Evolutionary conservation across 1,284 basidiomycete genomes (phyloP).

Genomic region (Ceratobasidium sp.): DNA sequence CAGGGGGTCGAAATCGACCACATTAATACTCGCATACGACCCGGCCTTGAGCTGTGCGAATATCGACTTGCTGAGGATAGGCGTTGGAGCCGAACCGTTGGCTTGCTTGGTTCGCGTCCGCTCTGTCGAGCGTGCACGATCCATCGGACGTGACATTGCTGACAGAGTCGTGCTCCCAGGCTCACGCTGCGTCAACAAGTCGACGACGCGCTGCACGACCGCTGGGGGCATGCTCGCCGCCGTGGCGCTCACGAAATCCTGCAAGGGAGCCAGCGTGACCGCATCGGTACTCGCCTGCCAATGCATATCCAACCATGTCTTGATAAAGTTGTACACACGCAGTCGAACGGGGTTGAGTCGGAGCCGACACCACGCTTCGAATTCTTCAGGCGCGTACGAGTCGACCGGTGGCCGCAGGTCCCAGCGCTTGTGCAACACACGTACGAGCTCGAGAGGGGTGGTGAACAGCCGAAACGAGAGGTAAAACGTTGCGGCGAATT

Average conservation of each 20-base stretch:
- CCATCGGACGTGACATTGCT: constrained; percentile 50
- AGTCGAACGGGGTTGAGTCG: constrained; percentile 90
- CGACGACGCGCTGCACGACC: constrained; percentile 58
- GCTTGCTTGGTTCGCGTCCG: constrained; percentile 53
- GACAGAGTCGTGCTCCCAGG: not conserved
- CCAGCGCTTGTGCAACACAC: constrained; percentile 81
- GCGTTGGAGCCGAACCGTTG: constrained; percentile 49
- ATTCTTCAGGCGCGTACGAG: constrained; percentile 63
- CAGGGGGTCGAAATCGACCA: constrained; percentile 92
- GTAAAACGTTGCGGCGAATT: constrained; percentile 90
- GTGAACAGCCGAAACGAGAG: constrained; percentile 95
- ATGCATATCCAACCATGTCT: constrained; percentile 90
- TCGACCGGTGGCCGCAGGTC: constrained; percentile 67
- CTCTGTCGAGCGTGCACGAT: constrained; percentile 52
- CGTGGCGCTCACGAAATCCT: constrained; percentile 68
- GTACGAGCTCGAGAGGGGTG: constrained; percentile 75
- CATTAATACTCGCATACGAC: constrained; percentile 62
- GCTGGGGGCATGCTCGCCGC: constrained; percentile 66
- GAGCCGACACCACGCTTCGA: constrained; percentile 78
- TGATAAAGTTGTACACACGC: constrained; percentile 90
- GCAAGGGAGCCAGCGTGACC: constrained; percentile 63
- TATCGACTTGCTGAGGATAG: constrained; percentile 84
- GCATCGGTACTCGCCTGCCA: constrained; percentile 80
- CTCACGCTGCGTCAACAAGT: constrained; percentile 40
- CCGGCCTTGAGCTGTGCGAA: constrained; percentile 55